Evolutionary conservation across 2,329 filamentous ascomycete species (phyloP), one percentile per base, ranked within the genome.

Genomic region (Cladophialophora exuberans): DNA sequence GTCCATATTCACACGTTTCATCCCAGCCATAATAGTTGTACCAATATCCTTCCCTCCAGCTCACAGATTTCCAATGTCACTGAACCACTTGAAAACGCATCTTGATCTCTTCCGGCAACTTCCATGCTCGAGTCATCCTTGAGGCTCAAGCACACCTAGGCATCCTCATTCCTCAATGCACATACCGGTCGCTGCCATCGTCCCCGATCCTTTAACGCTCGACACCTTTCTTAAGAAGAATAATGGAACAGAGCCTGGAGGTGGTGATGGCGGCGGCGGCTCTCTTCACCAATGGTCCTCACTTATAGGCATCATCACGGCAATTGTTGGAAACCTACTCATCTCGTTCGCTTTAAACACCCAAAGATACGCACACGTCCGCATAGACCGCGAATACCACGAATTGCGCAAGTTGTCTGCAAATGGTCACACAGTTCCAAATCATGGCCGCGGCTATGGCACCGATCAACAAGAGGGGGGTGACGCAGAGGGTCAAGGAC

Each of bases 271-370:
- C 35, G 58, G 39, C 11, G 54, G 35, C 15, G 55, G 51, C 39
- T 52, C 49, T 11, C 17, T 54, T 15, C 46, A 51, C 33, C 49
- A 57, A 26, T 97, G 93, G 92, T 96, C 91, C 42, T 95, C 91
- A 22, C 78, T 97, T 50, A 97, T 99, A 68, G 94, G 94, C 65
- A 97, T 99, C 67, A 74, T 93, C 50, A 96, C 92, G 2, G 92
- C 94, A 46, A 95, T 99, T 66, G 82, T 88, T 47, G 94, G 94
- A 52, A 99, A 99, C 67, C 78, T 97, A 28, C 81, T 99, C 49
- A 97, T 99, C 63, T 96, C 93, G 1, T 85, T 99, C 60, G 94
- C 94, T 10, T 83, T 99, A 58, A 99, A 99, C 69, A 93, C 95
- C 45, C 94, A 99, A 73, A 85, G 94, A 62, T 97, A 97, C 70